Base-by-base conservation (phyloP, 2,329 filamentous ascomycete genomes). In the Bertia moriformis region DNA sequence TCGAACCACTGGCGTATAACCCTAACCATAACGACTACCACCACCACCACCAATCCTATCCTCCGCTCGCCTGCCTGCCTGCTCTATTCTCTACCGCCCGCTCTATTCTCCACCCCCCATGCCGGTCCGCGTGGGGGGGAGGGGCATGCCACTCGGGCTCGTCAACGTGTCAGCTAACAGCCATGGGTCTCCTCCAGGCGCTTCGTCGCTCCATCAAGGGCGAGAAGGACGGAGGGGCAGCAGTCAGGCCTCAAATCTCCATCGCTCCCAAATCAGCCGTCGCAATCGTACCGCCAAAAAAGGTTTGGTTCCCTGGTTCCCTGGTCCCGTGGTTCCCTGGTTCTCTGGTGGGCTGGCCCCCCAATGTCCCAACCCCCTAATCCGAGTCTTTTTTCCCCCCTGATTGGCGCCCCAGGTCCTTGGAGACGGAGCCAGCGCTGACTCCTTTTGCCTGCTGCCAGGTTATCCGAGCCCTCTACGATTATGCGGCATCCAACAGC, bases 391-490 rank as follows among this genome's bases (percentile, higher is more conserved):
- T 5, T 18, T 18, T 37, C n/a, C 32, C 18, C 10, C 17, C 18
- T 27, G n/a, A 30, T 37, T 18, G 33, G 24, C 13, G 37, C 19
- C n/a, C 13, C 18, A 33, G 5, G 42, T 19, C 18, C 18, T 5
- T 18, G 13, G 22, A 14, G 14, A 18, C 14, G n/a, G n/a, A n/a
- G n/a, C n/a, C n/a, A n/a, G n/a, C n/a, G n/a, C n/a, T n/a, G n/a
- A n/a, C n/a, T 29, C 7, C n/a, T 19, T n/a, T 22, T 17, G 18
- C 30, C 29, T 29, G 38, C 30, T 29, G 24, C 37, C 37, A 95
- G 88, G 88, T 98, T 44, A 98, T 98, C 59, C 87, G 89, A 67
- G 91, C 91, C 19, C 79, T 95, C 42, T 94, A 93, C 69, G 85
- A 93, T 59, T 93, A 93, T 63, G 73, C 81, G 52, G 83, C 87